Conservation (phyloP, 2,329 filamentous ascomycete species). For the Diaporthe nobilis region DNA sequence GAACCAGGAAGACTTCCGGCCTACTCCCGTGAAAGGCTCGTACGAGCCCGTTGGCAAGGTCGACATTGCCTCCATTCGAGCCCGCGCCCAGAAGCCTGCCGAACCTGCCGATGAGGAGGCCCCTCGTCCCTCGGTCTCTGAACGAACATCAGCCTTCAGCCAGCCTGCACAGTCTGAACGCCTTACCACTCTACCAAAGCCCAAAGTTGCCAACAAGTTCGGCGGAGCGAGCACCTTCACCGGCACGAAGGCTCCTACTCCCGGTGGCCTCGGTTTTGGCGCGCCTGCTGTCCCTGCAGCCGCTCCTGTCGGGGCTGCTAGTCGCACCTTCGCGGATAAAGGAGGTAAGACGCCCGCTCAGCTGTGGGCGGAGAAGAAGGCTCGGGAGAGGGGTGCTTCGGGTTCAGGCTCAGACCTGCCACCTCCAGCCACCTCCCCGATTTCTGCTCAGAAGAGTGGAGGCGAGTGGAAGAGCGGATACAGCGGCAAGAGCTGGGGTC, state of each 20-base stretch:
- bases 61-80: slow-evolving; percentile 93
- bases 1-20: slow-evolving; percentile 81
- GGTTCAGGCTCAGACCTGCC: slow-evolving; percentile 62
- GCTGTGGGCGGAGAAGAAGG: slow-evolving; percentile 98
- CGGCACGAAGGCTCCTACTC: slow-evolving; percentile 90
- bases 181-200: slow-evolving; percentile 90
- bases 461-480: slow-evolving; percentile 94
- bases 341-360: slow-evolving; percentile 97
- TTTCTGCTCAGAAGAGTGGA: slow-evolving; percentile 80
- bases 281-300: slow-evolving; percentile 72
- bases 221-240: slow-evolving; percentile 79
- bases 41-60: slow-evolving; percentile 98
- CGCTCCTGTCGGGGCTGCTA: slow-evolving; percentile 82
- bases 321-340: slow-evolving; percentile 93
- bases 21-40: slow-evolving; percentile 87
- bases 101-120: slow-evolving; percentile 59
- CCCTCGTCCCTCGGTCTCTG: slow-evolving; percentile 75
- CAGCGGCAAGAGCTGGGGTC: slow-evolving; percentile 88
- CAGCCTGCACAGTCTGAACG: slow-evolving; percentile 76
- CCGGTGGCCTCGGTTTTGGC: slow-evolving; percentile 74
- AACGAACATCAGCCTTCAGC: slow-evolving; percentile 81
- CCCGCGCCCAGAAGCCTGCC: slow-evolving; percentile 78
- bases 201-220: slow-evolving; percentile 94
- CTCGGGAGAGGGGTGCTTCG: slow-evolving; percentile 75
- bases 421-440: slow-evolving; percentile 63